Evolutionary conservation across 139 green algal species (phyloP), one percentile per base, ranked within the genome.

Genomic region (Edaphochlamys debaryana): DNA sequence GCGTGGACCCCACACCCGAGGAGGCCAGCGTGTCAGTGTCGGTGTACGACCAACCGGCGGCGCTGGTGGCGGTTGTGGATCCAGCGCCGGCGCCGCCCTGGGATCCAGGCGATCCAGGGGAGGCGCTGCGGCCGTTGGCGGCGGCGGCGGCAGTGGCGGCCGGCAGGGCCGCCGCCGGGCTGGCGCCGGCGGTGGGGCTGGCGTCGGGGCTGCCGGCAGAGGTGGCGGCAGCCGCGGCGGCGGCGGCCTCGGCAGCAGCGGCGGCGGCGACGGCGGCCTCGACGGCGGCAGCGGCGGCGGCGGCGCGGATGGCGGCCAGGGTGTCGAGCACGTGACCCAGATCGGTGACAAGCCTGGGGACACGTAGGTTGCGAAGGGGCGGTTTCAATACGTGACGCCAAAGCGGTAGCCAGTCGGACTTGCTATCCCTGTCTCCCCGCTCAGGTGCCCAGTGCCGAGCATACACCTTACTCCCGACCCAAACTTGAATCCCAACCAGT

Each of bases 1-100:
- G n/a, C n/a, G n/a, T n/a, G n/a, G n/a, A n/a, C n/a, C n/a, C n/a
- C n/a, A n/a, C n/a, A n/a, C n/a, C n/a, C n/a, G n/a, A n/a, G n/a
- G n/a, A n/a, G n/a, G n/a, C n/a, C n/a, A n/a, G n/a, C n/a, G n/a
- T n/a, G n/a, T n/a, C n/a, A n/a, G 36, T 52, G 52, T 79, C 73
- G 11, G 73, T 70, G 73, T 60, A 69, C 56, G 4, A 23, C 73
- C 73, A 80, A 11, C 73, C 56, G 34, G 58, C 58, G 19, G 66
- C 52, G 58, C 73, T 80, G 38, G 58, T 69, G 37, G 56, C 38
- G 29, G 11, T 80, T 37, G 73, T 56, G 56, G n/a, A 66, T 9
- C 36, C 29, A 23, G 32, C 36, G 40, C 27, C 50, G 70, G 17
- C 50, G 70, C n/a, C 48, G 70, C 32, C 70, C 27, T 34, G 13